These are phyloP conservation scores for Didymella lethalis DNA, from an alignment of 2,329 filamentous ascomycete species.

Conservation along the genomic window DNA sequence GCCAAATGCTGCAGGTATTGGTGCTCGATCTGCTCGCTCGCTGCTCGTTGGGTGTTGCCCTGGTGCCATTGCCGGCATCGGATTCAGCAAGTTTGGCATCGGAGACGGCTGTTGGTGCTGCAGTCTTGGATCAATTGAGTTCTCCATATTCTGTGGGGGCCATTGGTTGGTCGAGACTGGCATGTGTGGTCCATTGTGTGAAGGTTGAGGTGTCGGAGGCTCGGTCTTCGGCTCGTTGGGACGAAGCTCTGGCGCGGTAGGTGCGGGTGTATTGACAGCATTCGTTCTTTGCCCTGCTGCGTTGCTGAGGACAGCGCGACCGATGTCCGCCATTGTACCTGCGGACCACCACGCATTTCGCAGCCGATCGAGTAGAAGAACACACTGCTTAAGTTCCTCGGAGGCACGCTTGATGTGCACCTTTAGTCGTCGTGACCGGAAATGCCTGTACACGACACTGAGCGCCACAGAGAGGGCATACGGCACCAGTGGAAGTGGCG, in stretches of 20 bases:
- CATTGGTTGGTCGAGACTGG: conserved; percentile 30
- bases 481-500: conserved; percentile 63
- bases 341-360: conserved; percentile 57
- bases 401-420: conserved; percentile 58
- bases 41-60: conserved; percentile 51
- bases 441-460: conserved; percentile 64
- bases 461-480: conserved; percentile 65
- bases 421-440: conserved; percentile 60
- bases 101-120: conserved; percentile 41
- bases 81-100: conserved; percentile 43
- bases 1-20: conserved; percentile 34
- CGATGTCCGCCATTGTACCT: conserved; percentile 56
- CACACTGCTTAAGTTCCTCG: conserved; percentile 55
- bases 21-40: conserved; percentile 43
- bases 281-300: conserved; percentile 49
- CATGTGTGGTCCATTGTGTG: conserved; percentile 26
- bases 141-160: conserved; percentile 34
- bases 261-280: conserved; percentile 45
- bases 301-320: conserved; percentile 50
- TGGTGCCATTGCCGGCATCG: conserved; percentile 37
- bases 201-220: conserved; percentile 28
- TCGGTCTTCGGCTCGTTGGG: conserved; percentile 32
- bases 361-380: conserved; percentile 54
- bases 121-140: conserved; percentile 46
- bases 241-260: conserved; percentile 31